Evolutionary conservation across 2,329 filamentous ascomycete genomes (phyloP).

Genomic region (Sphaerulina musiva): DNA sequence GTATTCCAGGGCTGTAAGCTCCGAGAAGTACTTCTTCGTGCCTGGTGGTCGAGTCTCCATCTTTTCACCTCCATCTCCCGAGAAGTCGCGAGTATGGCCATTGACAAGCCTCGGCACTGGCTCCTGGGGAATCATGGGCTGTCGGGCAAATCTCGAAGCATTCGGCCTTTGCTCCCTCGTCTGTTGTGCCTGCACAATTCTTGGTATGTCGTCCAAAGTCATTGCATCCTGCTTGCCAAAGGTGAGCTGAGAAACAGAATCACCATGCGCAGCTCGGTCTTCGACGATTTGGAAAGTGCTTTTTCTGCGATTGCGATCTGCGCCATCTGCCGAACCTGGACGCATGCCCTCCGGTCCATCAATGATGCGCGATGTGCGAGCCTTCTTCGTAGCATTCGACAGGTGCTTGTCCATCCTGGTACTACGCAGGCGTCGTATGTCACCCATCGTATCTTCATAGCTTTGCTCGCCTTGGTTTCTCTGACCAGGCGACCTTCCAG

Average conservation of each 20-base stretch:
- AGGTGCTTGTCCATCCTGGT: constrained; percentile 91
- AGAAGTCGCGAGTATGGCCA: constrained; percentile 62
- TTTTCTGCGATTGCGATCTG: constrained; percentile 18
- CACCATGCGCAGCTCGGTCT: constrained; percentile 63
- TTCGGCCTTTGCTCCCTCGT: constrained; percentile 82
- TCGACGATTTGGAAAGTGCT: constrained; percentile 68
- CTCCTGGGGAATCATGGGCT: constrained; percentile 60
- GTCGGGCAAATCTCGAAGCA: constrained; percentile 67
- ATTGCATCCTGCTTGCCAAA: constrained; percentile 87
- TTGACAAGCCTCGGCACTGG: constrained; percentile 62
- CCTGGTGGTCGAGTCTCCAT: constrained; percentile 24
- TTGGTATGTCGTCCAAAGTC: constrained; percentile 89
- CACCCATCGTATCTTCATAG: constrained; percentile 92
- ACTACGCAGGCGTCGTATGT: constrained; percentile 84
- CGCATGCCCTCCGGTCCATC: constrained; percentile 73
- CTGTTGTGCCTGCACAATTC: constrained; percentile 92
- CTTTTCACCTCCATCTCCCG: constrained; percentile 47
- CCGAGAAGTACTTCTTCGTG: constrained; percentile 85
- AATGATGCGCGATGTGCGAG: constrained; percentile 84
- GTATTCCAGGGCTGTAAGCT: constrained; percentile 89
- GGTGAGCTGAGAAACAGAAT: constrained; percentile 65
- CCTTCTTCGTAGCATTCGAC: constrained; percentile 85
- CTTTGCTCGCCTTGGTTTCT: constrained; percentile 55
- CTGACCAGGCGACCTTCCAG: constrained; percentile 53
- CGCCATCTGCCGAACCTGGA: constrained; percentile 64